Base-by-base conservation (phyloP, 768 basidiomycete species). In the Mycena rebaudengoi region DNA sequence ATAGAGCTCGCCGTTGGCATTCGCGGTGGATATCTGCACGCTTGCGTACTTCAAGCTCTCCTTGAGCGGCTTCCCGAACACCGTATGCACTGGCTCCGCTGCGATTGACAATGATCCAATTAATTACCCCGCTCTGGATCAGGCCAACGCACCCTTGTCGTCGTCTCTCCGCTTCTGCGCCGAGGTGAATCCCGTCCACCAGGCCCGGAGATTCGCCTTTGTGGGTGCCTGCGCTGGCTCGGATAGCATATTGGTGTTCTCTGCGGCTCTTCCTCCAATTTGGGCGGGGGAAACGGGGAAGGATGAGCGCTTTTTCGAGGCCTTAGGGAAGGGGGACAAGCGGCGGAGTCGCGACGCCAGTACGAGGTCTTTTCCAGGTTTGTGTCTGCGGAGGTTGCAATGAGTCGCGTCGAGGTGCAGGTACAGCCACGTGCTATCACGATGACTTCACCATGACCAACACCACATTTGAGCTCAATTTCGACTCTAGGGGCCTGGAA, bases 11-110 rank as follows among this genome's bases (percentile, higher is more conserved):
- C 95, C 95, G 63, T 87, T 87, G 12, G 90, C 83, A 61, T 91
- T 92, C 7, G 93, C 90, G 14, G 96, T 97, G 11, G 92, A 94
- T 73, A 99, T 97, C 73, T 96, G 96, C 1, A 98, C 97, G 70
- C 88, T 91, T 16, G 97, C 97, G 75, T 91, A 91, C 70, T 85
- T 85, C 68, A 99, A 80, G 64, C 91, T 91, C 72, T 96, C 93
- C 69, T 86, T 85, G 71, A 98, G 86, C 2, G 95, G 89, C 60
- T 87, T 91, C 5, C 92, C 92, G 71, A 99, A 99, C 29, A 99
- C 95, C 7, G 84, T 79, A 74, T 80, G 80, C 67, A 74, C 71
- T 64, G 78, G 80, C 62, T 73, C 75, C 60, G 64, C 71, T 72
- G 77, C 4, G 3, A 14, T 55, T 33, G 46, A 7, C 30, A 16